These are phyloP conservation scores for Capronia coronata DNA, from an alignment of 2,329 filamentous ascomycete species.

Conservation along the genomic window DNA sequence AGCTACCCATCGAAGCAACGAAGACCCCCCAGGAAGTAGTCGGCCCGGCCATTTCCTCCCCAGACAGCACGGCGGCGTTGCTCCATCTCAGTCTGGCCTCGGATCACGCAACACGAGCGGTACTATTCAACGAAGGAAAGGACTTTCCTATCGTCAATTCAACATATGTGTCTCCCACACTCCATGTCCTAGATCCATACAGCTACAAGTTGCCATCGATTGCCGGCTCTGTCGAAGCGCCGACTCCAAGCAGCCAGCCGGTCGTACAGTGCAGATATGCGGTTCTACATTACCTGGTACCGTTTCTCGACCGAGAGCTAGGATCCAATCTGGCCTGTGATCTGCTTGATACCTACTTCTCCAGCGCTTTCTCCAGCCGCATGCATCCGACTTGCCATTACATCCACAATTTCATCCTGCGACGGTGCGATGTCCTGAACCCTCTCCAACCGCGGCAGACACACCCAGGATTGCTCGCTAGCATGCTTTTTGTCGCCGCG, in stretches of 20 bases:
- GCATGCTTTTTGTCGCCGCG: constrained; percentile 46
- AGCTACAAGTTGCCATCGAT: constrained; percentile 23
- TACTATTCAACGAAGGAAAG: constrained; percentile 13
- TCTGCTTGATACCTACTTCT: constrained; percentile 46
- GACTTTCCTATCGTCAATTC: constrained; percentile 17
- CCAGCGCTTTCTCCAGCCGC: constrained; percentile 40
- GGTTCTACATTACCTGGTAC: constrained; percentile 21
- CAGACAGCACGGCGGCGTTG: constrained; percentile 12
- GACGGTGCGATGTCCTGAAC: constrained; percentile 41
- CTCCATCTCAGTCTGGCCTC: constrained; percentile 12
- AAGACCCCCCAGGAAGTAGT: constrained; percentile 4
- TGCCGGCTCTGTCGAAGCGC: constrained; percentile 18
- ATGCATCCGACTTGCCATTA: constrained; percentile 45
- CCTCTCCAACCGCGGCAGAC: constrained; percentile 38
- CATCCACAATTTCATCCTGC: constrained; percentile 44
- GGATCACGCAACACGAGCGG: constrained; percentile 5
- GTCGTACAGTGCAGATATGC: constrained; percentile 19
- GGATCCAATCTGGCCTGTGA: constrained; percentile 38
- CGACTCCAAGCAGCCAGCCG: constrained; percentile 18
- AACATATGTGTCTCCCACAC: constrained; percentile 23
- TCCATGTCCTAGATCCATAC: constrained; percentile 23
- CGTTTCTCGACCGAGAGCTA: constrained; percentile 21
- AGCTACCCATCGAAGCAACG: not conserved
- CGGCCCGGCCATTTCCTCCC: constrained; percentile 6
- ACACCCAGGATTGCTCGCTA: constrained; percentile 42